These are phyloP conservation scores for Allium cepa DNA, from an alignment of 106 monocot genomes.

Conservation along the genomic window DNA sequence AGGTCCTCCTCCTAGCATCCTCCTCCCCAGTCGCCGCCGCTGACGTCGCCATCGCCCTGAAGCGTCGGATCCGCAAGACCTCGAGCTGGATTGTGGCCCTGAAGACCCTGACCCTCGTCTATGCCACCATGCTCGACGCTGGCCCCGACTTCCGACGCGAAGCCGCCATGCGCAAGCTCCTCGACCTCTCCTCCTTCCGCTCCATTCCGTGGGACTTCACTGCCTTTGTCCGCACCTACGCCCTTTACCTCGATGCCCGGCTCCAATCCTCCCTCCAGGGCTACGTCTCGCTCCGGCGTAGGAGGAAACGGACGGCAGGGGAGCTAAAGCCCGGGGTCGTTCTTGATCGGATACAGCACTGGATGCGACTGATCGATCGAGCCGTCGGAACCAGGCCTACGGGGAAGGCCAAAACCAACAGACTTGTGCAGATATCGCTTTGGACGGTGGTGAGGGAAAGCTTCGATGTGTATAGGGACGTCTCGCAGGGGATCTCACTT, in stretches of 20 bases:
- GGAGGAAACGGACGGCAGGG: not conserved
- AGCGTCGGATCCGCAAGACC: slow-evolving; percentile 51
- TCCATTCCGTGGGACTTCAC: slow-evolving; percentile 54
- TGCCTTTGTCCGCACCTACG: slow-evolving; percentile 54
- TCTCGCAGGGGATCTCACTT: slow-evolving; percentile 8
- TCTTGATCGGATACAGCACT: slow-evolving; percentile 8
- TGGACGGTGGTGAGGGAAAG: slow-evolving; percentile 12
- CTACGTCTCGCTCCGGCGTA: slow-evolving; percentile 25
- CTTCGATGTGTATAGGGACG: slow-evolving; percentile 19
- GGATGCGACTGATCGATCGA: slow-evolving; percentile 16
- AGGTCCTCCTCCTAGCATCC: slow-evolving; percentile 34
- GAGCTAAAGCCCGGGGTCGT: slow-evolving; percentile 10
- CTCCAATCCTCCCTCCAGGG: slow-evolving; percentile 30
- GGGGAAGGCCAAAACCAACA: slow-evolving; percentile 7
- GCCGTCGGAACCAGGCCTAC: slow-evolving; percentile 26
- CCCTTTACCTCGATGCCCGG: slow-evolving; percentile 46
- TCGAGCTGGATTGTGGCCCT: slow-evolving; percentile 61
- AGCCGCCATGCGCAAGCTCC: slow-evolving; percentile 23
- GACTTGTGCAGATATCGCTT: slow-evolving; percentile 13
- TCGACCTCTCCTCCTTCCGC: slow-evolving; percentile 44
- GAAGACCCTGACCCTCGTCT: slow-evolving; percentile 42
- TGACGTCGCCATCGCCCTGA: slow-evolving; percentile 19
- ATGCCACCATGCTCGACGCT: slow-evolving; percentile 18
- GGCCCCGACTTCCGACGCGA: slow-evolving; percentile 37
- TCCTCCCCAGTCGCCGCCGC: slow-evolving; percentile 22